Percentiles rank a stretch among this genome's conserved stretches.
Conservation (phyloP, 2,329 filamentous ascomycete species). For the Diplodia seriata region DNA sequence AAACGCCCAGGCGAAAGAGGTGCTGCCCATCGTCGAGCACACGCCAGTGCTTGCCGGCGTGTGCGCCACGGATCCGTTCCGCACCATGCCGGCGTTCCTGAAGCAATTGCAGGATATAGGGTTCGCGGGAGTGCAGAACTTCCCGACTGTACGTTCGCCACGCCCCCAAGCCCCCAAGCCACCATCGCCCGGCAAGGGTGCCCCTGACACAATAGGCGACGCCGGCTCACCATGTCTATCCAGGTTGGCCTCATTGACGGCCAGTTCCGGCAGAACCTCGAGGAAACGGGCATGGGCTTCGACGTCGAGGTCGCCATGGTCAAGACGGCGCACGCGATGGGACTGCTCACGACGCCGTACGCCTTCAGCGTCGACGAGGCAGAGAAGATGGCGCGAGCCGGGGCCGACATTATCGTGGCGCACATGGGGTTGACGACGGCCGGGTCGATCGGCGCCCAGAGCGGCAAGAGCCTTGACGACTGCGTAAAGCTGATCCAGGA, state of each 20-base stretch:
- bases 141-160: slow-evolving; percentile 60
- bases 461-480: slow-evolving; percentile 68
- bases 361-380: slow-evolving; percentile 70
- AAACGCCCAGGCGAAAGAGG: slow-evolving; percentile 62
- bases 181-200: background rate
- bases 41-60: slow-evolving; percentile 74
- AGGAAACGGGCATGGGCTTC: slow-evolving; percentile 76
- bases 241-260: slow-evolving; percentile 72
- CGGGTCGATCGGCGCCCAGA: slow-evolving; percentile 69
- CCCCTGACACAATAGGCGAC: slow-evolving; percentile 22
- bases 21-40: slow-evolving; percentile 68
- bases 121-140: slow-evolving; percentile 75
- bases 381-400: slow-evolving; percentile 66
- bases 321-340: slow-evolving; percentile 63
- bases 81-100: slow-evolving; percentile 67
- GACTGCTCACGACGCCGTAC: slow-evolving; percentile 72
- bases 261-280: slow-evolving; percentile 69
- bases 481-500: slow-evolving; percentile 67
- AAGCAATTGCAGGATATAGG: slow-evolving; percentile 66
- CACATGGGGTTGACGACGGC: slow-evolving; percentile 73
- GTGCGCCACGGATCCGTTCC: slow-evolving; percentile 74
- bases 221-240: slow-evolving; percentile 4
- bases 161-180: background rate
- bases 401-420: slow-evolving; percentile 71
- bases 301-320: slow-evolving; percentile 72